Evolutionary conservation across 768 basidiomycete genomes (phyloP).

Genomic region (Candolleomyces eurysporus): DNA sequence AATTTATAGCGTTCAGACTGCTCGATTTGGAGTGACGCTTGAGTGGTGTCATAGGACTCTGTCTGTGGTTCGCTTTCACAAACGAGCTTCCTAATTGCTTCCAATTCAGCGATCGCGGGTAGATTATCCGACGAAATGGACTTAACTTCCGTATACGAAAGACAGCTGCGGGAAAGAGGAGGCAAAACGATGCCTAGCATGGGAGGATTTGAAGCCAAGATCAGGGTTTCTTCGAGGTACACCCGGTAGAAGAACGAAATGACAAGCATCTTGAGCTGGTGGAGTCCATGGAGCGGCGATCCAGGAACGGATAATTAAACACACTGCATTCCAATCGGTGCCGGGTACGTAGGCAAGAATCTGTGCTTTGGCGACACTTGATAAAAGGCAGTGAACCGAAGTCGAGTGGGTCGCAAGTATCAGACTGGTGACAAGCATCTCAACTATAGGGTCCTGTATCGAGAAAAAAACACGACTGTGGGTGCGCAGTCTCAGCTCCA

Average conservation of each 20-base stretch:
- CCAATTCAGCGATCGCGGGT: background rate
- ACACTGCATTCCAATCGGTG: too few species aligned
- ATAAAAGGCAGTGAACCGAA: too few species aligned
- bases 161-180: background rate
- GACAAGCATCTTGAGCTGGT: too few species aligned
- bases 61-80: background rate
- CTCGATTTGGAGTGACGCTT: background rate
- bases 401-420: too few species aligned
- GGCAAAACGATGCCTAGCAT: background rate
- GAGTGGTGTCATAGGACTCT: background rate
- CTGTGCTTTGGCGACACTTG: too few species aligned
- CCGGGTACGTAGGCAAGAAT: too few species aligned
- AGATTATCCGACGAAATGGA: background rate
- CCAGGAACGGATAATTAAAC: too few species aligned
- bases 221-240: background rate
- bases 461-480: too few species aligned
- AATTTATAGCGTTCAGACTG: background rate
- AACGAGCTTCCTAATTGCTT: background rate
- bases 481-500: too few species aligned
- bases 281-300: too few species aligned
- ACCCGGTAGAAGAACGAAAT: background rate
- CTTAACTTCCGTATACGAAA: background rate
- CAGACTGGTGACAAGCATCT: too few species aligned
- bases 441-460: too few species aligned
- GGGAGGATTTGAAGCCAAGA: background rate